A percentile compares a stretch with the other conserved stretches of the same genome.
Evolutionary conservation across 257 asterid species (phyloP).

Genomic region (Coffea canephora): DNA sequence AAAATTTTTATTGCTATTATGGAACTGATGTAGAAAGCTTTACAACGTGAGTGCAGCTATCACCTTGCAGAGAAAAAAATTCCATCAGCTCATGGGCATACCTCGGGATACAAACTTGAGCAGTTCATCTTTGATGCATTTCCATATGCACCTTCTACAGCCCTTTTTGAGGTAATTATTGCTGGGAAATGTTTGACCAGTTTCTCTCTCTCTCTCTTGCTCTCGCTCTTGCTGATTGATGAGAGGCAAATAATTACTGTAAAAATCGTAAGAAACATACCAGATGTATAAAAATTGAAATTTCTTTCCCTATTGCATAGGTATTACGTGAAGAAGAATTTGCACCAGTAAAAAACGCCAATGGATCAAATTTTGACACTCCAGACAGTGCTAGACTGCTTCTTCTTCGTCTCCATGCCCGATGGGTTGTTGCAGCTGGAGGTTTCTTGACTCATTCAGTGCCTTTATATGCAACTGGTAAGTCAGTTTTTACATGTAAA

Average conservation of each 20-base stretch:
- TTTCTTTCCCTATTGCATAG: slow-evolving; percentile 26
- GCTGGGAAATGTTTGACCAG: background rate
- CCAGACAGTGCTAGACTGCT: slow-evolving; percentile 93
- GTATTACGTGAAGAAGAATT: slow-evolving; percentile 91
- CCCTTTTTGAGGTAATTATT: slow-evolving; percentile 78
- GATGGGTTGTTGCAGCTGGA: slow-evolving; percentile 98
- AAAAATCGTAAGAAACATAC: background rate
- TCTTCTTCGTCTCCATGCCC: slow-evolving; percentile 86
- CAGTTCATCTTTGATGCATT: slow-evolving; percentile 95
- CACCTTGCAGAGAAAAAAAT: slow-evolving; percentile 91
- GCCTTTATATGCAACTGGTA: slow-evolving; percentile 88
- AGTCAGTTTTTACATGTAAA: background rate
- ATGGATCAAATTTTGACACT: slow-evolving; percentile 87
- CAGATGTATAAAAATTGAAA: background rate
- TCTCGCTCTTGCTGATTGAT: too few relatives aligned
- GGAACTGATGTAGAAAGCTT: slow-evolving; percentile 16
- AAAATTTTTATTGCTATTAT: background rate
- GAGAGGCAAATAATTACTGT: too few relatives aligned
- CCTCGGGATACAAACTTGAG: slow-evolving; percentile 79
- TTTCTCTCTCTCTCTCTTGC: background rate
- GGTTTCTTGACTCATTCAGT: slow-evolving; percentile 97
- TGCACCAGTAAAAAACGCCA: slow-evolving; percentile 94
- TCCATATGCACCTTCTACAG: slow-evolving; percentile 87
- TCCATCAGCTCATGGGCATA: slow-evolving; percentile 79
- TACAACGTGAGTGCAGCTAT: slow-evolving; percentile 52